Percentiles rank a stretch among this genome's conserved stretches.
These are phyloP conservation scores for Cytospora piceicola DNA, from an alignment of 2,329 filamentous ascomycete genomes.

Conservation along the genomic window DNA sequence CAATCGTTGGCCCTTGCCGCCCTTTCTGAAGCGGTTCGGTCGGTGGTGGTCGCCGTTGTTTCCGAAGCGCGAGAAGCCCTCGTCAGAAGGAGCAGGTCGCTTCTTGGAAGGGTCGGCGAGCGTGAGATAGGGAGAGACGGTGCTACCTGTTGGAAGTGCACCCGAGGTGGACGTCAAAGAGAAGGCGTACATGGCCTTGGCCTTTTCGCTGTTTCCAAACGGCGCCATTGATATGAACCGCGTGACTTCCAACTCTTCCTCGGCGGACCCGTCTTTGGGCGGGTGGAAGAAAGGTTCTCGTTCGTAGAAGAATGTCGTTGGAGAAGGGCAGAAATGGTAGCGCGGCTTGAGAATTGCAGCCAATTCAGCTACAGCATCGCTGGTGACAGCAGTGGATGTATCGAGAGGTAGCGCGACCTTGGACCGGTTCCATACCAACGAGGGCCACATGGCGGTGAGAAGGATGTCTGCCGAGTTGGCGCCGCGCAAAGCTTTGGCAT, in stretches of 20 bases:
- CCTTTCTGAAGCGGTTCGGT: conserved; percentile 48
- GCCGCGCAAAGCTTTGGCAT: conserved; percentile 75
- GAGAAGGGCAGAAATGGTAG: conserved; percentile 82
- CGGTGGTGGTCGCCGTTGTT: conserved; percentile 44
- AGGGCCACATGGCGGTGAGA: conserved; percentile 85
- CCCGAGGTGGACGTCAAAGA: conserved; percentile 65
- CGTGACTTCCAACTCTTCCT: conserved; percentile 63
- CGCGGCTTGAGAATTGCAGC: conserved; percentile 81
- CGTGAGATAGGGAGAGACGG: conserved; percentile 71
- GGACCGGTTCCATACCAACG: conserved; percentile 70
- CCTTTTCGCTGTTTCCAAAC: conserved; percentile 74
- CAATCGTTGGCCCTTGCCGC: conserved; percentile 47
- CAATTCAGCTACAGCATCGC: conserved; percentile 76
- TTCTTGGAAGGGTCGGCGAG: conserved; percentile 54
- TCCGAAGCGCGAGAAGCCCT: conserved; percentile 60
- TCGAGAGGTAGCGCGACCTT: conserved; percentile 62
- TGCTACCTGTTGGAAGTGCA: conserved; percentile 70
- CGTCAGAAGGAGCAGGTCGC: conserved; percentile 50
- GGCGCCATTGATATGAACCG: conserved; percentile 89
- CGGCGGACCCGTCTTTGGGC: conserved; percentile 37
- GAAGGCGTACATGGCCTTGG: conserved; percentile 82
- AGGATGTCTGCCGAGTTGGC: conserved; percentile 84
- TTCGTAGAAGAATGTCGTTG: conserved; percentile 74
- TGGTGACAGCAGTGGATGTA: conserved; percentile 54
- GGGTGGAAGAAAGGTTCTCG: conserved; percentile 89